Conservation (phyloP, 371 early-diverging fungal species). For the Zychaea mexicana region DNA sequence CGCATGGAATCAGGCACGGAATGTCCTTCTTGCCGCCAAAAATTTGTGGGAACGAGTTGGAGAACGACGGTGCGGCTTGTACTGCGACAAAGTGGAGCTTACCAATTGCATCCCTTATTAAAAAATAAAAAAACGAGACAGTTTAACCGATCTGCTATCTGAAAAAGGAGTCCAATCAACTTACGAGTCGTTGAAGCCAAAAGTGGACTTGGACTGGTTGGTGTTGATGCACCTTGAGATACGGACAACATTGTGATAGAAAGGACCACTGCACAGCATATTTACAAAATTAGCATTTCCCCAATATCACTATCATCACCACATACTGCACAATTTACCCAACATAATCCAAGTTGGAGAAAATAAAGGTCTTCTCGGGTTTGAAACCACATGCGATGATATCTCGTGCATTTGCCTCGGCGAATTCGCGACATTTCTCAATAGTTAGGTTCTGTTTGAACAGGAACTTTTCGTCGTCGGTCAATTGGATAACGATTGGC, state of each 20-base stretch:
- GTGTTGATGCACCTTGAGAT: slow-evolving; percentile 89
- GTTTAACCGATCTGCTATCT: background rate
- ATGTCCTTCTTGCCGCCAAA: slow-evolving; percentile 91
- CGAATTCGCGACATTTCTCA: slow-evolving; percentile 84
- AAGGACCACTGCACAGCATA: slow-evolving; percentile 65
- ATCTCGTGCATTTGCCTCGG: slow-evolving; percentile 93
- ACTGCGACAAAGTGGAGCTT: slow-evolving; percentile 91
- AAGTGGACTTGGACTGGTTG: slow-evolving; percentile 84
- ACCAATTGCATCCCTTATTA: slow-evolving; percentile 81
- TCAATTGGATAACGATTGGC: slow-evolving; percentile 98
- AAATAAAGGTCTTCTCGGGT: slow-evolving; percentile 98
- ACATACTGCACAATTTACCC: slow-evolving; percentile 60
- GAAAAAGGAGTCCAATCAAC: background rate
- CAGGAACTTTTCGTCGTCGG: slow-evolving; percentile 99
- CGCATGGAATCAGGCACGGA: slow-evolving; percentile 98
- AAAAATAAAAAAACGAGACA: background rate
- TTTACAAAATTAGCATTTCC: background rate
- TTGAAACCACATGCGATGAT: slow-evolving; percentile 99
- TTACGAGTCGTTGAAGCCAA: slow-evolving; percentile 89
- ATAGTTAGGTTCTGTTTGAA: slow-evolving; percentile 93
- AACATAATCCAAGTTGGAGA: slow-evolving; percentile 89
- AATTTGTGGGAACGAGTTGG: slow-evolving; percentile 94
- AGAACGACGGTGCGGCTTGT: slow-evolving; percentile 96
- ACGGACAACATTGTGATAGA: slow-evolving; percentile 91
- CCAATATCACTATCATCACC: slow-evolving; percentile 13